Conservation (phyloP, 345 rosid genomes). For the Kandelia obovata region DNA sequence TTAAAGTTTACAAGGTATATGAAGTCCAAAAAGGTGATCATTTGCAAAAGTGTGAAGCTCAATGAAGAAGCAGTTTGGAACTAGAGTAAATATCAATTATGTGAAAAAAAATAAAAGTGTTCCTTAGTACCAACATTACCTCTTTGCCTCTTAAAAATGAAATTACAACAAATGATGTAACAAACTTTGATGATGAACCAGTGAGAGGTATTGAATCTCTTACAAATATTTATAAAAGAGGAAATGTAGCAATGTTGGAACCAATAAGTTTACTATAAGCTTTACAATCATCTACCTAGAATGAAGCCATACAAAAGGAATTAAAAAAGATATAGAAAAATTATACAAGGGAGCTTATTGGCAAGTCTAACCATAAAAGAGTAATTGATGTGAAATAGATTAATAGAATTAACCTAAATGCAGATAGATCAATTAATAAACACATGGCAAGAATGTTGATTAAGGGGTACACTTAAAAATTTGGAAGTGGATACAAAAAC, state of each 20-base stretch:
- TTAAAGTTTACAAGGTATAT: neutral
- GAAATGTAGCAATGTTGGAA: neutral
- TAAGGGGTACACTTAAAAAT: neutral
- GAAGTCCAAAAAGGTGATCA: neutral
- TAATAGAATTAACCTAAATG: neutral
- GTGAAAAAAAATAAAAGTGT: too few relatives aligned
- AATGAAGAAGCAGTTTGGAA: neutral
- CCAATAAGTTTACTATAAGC: neutral
- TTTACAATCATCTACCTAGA: neutral
- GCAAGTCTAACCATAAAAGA: too few relatives aligned
- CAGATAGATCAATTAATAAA: neutral
- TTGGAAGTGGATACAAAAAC: neutral
- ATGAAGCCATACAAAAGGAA: neutral
- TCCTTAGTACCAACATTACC: too few relatives aligned
- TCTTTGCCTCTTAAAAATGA: neutral
- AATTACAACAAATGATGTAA: neutral
- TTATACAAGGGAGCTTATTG: neutral
- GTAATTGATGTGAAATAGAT: neutral
- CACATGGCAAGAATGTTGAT: neutral
- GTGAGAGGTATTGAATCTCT: neutral
- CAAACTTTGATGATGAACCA: neutral
- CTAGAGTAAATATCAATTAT: neutral
- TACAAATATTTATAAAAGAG: neutral
- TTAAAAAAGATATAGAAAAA: neutral
- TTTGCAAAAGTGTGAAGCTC: neutral